Conservation (phyloP, 2,329 filamentous ascomycete species). For the Epichloe sylvatica region DNA sequence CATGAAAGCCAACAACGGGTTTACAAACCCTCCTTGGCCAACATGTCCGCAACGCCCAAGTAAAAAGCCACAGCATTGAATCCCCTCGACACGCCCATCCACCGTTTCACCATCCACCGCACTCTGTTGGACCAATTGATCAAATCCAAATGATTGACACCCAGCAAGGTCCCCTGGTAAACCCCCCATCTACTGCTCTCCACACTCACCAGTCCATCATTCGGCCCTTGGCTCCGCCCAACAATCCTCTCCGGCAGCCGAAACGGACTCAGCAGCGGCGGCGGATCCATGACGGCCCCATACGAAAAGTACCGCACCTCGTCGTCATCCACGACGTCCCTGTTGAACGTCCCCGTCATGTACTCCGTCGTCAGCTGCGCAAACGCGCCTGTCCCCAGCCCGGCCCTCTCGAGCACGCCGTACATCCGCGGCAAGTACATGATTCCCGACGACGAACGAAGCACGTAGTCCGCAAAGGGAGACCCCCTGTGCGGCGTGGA, state of each 20-base stretch:
- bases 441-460: conserved; percentile 25
- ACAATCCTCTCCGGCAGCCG: conserved; percentile 38
- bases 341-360: conserved; percentile 47
- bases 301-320: conserved; percentile 48
- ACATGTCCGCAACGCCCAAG: conserved; percentile 52
- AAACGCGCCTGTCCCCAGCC: conserved; percentile 46
- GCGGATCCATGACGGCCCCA: conserved; percentile 33
- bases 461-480: conserved; percentile 39
- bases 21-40: conserved; percentile 49
- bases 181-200: conserved; percentile 44
- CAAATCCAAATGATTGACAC: conserved; percentile 48
- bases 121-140: conserved; percentile 56
- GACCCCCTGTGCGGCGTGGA: conserved; percentile 43
- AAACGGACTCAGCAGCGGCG: conserved; percentile 52
- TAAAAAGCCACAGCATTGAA: conserved; percentile 59
- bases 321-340: conserved; percentile 36
- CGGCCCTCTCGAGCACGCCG: conserved; percentile 32
- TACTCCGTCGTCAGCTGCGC: conserved; percentile 44
- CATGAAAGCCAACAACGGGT: not conserved
- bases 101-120: conserved; percentile 37
- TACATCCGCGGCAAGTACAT: conserved; percentile 41
- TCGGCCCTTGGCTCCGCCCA: conserved; percentile 38
- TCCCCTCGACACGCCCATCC: conserved; percentile 39
- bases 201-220: conserved; percentile 56
- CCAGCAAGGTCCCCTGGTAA: conserved; percentile 49